Evolutionary conservation across 495 filamentous ascomycete species (phyloP), one percentile per base, ranked within the genome.

Genomic region (Wilcoxina mikolae): DNA sequence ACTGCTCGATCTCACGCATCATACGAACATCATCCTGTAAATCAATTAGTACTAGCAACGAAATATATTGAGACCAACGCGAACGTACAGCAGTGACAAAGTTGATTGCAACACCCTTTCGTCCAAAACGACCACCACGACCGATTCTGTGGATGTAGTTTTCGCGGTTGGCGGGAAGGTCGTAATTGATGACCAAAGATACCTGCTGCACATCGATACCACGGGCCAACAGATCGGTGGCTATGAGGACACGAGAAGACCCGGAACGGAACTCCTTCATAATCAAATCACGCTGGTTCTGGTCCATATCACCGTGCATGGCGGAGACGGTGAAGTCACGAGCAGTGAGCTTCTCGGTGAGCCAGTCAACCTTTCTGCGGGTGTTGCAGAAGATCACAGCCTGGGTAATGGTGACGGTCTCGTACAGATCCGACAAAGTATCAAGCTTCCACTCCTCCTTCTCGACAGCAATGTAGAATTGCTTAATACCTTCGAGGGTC

Each of bases 371-470:
- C 84, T 99, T 99, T 68, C 93, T 79, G 63, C 91, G 83, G 12
- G 91, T 99, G 74, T 99, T 99, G 78, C 91, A 99, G 80, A 99
- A 99, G 69, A 99, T 99, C 64, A 99, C 91, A 9, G 91, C 91
- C 70, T 99, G 91, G 17, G 91, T 99, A 69, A 99, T 99, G 51
- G 91, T 99, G 57, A 99, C 73, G 4, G 91, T 99, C 67, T 99
- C 91, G 76, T 99, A 99, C 24, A 99, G 83, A 74, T 99, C 91
- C 66, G 87, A 96, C 7, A 99, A 80, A n/a, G 91, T 99, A 67
- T 99, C 91, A 59, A 99, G 88, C 66, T 99, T 99, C 91, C 91
- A 99, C 63, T 96, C 91, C 69, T 99, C 91, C 73, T 95, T 96
- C 73, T 99, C 91, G 26, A 96, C 89, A 10, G 91, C 93, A 62